Conservation (phyloP, 345 rosid genomes). For the Eucalyptus victrix region DNA sequence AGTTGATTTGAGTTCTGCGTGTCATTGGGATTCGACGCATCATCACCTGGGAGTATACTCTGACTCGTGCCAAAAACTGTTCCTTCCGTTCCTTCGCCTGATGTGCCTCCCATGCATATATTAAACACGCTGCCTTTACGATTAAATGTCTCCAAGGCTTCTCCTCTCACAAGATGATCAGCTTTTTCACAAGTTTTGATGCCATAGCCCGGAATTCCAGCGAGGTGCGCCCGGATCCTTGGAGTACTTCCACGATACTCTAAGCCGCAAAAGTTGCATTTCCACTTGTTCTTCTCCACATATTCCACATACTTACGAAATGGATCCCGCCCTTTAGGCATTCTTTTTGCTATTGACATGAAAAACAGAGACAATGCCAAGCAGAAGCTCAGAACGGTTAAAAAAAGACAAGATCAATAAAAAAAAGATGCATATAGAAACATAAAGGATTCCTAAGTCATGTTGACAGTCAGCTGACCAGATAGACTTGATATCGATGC, state of each 20-base stretch:
- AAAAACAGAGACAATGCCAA: background rate
- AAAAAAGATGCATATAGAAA: background rate
- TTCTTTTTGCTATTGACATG: background rate
- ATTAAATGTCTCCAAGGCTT: no score
- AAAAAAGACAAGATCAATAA: background rate
- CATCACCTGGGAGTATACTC: no score
- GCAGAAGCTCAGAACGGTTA: background rate
- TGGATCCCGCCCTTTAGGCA: accelerated
- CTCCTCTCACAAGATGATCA: no score
- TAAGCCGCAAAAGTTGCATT: accelerated
- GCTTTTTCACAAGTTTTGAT: no score
- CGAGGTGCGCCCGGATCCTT: no score
- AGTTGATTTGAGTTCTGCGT: no score
- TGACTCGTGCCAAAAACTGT: no score
- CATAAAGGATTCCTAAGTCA: background rate
- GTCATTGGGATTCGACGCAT: no score
- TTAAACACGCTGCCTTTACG: no score
- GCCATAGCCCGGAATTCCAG: no score
- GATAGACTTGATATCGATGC: background rate
- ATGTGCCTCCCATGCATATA: accelerated
- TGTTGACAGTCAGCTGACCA: background rate
- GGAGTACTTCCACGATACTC: accelerated
- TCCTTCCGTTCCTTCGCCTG: no score
- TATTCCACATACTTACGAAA: accelerated
- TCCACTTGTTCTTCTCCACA: no score